Percentiles rank a stretch among this genome's conserved stretches.
Evolutionary conservation across 75 land plant genomes (phyloP).

Genomic region (Cupressus sempervirens): DNA sequence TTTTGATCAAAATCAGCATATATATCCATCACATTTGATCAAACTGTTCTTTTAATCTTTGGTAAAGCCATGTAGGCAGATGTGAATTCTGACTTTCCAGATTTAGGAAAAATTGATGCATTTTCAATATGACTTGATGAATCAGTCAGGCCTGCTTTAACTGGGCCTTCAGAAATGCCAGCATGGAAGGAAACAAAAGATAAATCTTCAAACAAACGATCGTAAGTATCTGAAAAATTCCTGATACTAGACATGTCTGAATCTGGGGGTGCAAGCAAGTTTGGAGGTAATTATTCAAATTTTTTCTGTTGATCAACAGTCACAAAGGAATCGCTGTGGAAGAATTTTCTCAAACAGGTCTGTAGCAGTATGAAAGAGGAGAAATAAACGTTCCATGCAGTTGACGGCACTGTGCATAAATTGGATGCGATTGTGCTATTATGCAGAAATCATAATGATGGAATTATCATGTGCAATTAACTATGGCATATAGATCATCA

Average conservation of each 20-base stretch:
- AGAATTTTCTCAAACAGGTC: too few species aligned
- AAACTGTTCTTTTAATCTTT: not conserved
- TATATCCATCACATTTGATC: not conserved
- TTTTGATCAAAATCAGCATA: not conserved
- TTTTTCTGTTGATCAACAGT: too few species aligned
- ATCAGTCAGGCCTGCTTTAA: not conserved
- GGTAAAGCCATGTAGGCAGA: not conserved
- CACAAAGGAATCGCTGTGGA: too few species aligned
- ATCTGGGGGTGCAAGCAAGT: too few species aligned
- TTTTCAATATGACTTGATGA: not conserved
- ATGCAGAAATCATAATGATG: too few species aligned
- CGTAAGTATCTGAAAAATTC: not conserved
- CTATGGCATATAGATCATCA: too few species aligned
- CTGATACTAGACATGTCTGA: not conserved
- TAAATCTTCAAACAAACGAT: constrained; percentile 34
- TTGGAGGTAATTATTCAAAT: too few species aligned
- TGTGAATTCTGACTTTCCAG: not conserved
- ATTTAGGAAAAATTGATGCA: not conserved
- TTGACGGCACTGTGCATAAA: too few species aligned
- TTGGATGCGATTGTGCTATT: too few species aligned
- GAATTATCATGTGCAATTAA: too few species aligned
- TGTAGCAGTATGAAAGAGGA: too few species aligned
- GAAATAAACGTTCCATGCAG: too few species aligned
- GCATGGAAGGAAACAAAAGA: constrained; percentile 38
- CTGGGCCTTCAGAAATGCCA: not conserved